Base-by-base conservation (phyloP, 345 rosid species). In the Citropsis articulata region DNA sequence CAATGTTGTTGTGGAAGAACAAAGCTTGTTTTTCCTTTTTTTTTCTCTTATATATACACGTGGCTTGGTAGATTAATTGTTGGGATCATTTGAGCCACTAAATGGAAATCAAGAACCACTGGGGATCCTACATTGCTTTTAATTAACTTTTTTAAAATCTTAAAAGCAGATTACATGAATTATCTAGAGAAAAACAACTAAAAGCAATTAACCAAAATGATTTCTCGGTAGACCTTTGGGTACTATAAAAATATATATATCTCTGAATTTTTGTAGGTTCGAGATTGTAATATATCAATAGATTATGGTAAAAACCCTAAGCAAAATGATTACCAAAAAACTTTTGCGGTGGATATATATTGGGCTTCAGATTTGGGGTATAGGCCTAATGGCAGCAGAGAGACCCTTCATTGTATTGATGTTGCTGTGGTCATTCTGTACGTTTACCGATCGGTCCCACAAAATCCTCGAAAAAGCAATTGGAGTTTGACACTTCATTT, bases 31-130 rank as follows among this genome's bases (percentile, higher is more conserved):
- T 7, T 36, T 36, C 8, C 2, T 30, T 30, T 2, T 36, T 7
- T 36, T 36, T 36, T 36, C 12, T 16, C 38, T 6, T 30, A 35
- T 62, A 33, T 1, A 33, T 42, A 63, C 73, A 69, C 7, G 65
- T 82, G 79, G 70, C 73, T 63, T 42, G 50, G 31, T 27, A 53
- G 73, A 9, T 56, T 69, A 56, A 45, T 74, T 50, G 38, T 4
- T 75, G 85, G 74, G 31, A 69, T 57, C 24, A 61, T 55, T 45
- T 63, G n/a, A 73, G 33, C 81, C 80, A 45, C 75, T 9, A 71
- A 60, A 56, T n/a, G 22, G 48, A 72, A 69, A 45, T 60, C 60
- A 53, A 24, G 13, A 53, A 38, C 55, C 2, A 19, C n/a, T 64
- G 71, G 40, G 33, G 59, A 31, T 36, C 66, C 24, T 35, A 66